A percentile compares a stretch with the other conserved stretches of the same genome.
phyloP scores from a whole-genome alignment of 331 rosid genomes.

The Malus hybrid region DNA sequence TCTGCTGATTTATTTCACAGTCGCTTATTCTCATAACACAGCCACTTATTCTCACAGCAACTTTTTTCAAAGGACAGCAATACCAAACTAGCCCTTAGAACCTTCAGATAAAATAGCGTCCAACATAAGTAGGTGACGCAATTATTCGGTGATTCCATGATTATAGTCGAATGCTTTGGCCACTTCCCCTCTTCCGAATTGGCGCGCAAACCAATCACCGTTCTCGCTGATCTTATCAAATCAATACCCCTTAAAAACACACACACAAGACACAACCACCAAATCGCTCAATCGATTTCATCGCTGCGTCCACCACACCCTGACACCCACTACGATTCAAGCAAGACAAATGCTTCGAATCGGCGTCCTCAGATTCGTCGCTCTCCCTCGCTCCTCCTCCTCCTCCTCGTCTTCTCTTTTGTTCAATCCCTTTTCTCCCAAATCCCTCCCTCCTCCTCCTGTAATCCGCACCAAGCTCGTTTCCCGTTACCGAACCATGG shows the following conservation, averaged over 20 bases:
- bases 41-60: no score
- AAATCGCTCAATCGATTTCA: neutral
- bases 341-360: conserved; percentile 7
- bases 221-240: neutral
- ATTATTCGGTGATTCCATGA: neutral
- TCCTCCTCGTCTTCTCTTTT: neutral
- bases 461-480: neutral
- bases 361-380: conserved; percentile 20
- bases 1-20: no score
- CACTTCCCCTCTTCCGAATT: neutral
- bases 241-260: neutral
- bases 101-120: no score
- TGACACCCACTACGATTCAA: neutral
- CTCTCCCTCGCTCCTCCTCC: neutral
- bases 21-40: no score
- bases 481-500: conserved; percentile 15
- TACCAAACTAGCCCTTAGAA: no score
- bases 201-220: neutral
- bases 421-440: neutral
- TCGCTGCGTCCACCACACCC: neutral
- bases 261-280: neutral
- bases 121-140: no score
- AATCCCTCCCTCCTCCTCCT: conserved; percentile 2
- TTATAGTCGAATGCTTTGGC: neutral
- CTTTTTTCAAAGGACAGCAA: no score